Conservation (phyloP, 768 basidiomycete genomes). For the Tubosaeta sp. region DNA sequence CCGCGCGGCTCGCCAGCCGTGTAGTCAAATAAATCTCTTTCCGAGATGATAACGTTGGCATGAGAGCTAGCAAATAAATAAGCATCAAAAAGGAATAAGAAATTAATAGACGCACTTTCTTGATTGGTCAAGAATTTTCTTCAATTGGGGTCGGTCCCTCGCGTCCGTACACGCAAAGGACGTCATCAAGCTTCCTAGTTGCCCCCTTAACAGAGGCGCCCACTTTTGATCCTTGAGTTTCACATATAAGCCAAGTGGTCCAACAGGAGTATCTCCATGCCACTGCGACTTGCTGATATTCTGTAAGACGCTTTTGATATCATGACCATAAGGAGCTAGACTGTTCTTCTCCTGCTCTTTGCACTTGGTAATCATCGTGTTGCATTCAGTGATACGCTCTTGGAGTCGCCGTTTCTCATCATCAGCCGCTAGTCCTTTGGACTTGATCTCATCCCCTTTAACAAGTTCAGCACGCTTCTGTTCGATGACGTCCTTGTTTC, state of each 20-base stretch:
- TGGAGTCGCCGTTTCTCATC: slow-evolving; percentile 30
- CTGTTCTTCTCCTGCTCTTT: slow-evolving; percentile 52
- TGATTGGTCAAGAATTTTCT: slow-evolving; percentile 47
- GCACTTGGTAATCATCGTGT: slow-evolving; percentile 48
- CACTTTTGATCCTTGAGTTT: slow-evolving; percentile 68
- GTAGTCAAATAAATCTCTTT: slow-evolving; percentile 81
- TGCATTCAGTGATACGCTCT: slow-evolving; percentile 41
- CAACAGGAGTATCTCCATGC: slow-evolving; percentile 64
- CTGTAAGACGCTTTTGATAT: slow-evolving; percentile 55
- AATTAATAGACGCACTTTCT: slow-evolving; percentile 56
- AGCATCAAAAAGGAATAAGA: background rate
- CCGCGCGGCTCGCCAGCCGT: slow-evolving; percentile 63
- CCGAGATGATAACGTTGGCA: slow-evolving; percentile 55
- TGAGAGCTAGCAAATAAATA: slow-evolving; percentile 36
- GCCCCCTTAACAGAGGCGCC: slow-evolving; percentile 58
- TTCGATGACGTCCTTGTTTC: slow-evolving; percentile 25
- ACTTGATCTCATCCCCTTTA: slow-evolving; percentile 30
- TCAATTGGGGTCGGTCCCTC: slow-evolving; percentile 56
- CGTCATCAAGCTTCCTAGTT: slow-evolving; percentile 55
- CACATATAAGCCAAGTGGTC: slow-evolving; percentile 78
- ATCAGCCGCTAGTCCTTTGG: slow-evolving; percentile 37
- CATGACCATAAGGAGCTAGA: slow-evolving; percentile 57
- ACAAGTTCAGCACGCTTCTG: slow-evolving; percentile 32
- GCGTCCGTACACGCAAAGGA: slow-evolving; percentile 74
- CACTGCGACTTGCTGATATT: slow-evolving; percentile 50